A percentile compares a stretch with the other conserved stretches of the same genome.
These are phyloP conservation scores for Oryza glumipatula DNA, from an alignment of 176 grass and related monocot species.

Conservation along the genomic window DNA sequence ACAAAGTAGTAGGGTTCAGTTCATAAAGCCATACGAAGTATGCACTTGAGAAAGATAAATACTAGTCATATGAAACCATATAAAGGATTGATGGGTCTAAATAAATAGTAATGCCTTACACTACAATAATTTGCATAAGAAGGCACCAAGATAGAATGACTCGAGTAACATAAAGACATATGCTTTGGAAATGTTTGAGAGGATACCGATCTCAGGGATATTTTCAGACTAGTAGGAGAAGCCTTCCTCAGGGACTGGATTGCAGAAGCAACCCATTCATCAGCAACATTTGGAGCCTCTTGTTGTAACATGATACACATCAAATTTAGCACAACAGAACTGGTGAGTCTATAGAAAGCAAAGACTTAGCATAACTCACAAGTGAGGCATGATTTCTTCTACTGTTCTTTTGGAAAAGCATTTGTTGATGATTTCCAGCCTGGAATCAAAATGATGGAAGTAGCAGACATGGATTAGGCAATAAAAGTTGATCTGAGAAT, in stretches of 20 bases:
- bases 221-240: slow-evolving; percentile 90
- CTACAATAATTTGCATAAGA: background rate
- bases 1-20: background rate
- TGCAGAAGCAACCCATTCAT: slow-evolving; percentile 63
- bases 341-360: slow-evolving; percentile 9
- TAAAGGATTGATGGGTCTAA: slow-evolving; percentile 13
- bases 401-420: slow-evolving; percentile 93
- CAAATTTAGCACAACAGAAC: slow-evolving; percentile 36
- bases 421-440: slow-evolving; percentile 84
- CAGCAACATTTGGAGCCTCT: slow-evolving; percentile 52
- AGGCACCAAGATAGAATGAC: background rate
- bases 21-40: background rate
- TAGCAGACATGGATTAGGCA: slow-evolving; percentile 2
- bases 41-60: slow-evolving; percentile 12
- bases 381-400: slow-evolving; percentile 89
- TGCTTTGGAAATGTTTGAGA: slow-evolving; percentile 23
- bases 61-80: background rate
- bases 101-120: background rate
- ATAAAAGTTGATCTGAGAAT: background rate
- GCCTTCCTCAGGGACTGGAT: slow-evolving; percentile 79
- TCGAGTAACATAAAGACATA: background rate
- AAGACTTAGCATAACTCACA: slow-evolving; percentile 65
- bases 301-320: slow-evolving; percentile 57
- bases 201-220: slow-evolving; percentile 82
- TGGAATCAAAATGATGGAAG: slow-evolving; percentile 27